phyloP scores from a whole-genome alignment of 208 protist species.

The Leishmania martiniquensis region DNA sequence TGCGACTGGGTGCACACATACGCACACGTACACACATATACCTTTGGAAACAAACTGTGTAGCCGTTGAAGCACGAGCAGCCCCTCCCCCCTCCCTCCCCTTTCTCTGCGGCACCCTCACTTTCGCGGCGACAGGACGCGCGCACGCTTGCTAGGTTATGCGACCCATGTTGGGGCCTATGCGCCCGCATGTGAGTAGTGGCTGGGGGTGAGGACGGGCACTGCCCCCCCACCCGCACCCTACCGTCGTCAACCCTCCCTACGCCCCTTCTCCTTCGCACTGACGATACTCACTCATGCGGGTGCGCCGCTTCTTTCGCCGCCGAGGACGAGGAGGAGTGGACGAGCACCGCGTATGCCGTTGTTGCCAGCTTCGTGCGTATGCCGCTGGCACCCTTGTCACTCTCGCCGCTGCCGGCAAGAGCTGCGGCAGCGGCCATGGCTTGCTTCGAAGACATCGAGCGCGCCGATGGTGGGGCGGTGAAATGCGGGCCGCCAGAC shows the following conservation, averaged over 20 bases:
- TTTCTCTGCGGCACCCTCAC: not conserved
- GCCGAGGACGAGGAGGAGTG: conserved; percentile 3
- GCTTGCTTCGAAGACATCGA: conserved; percentile 8
- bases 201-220: too few relatives aligned
- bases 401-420: not conserved
- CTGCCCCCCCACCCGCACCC: not conserved
- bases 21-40: not conserved
- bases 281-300: not conserved
- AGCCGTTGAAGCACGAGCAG: not conserved
- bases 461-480: not conserved
- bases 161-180: not conserved
- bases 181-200: not conserved
- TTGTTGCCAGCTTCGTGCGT: conserved; percentile 2
- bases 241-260: not conserved
- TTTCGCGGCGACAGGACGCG: not conserved
- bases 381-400: not conserved
- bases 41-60: not conserved
- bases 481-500: not conserved
- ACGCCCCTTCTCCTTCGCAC: too few relatives aligned
- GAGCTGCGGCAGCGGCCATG: not conserved
- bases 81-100: not conserved
- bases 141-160: not conserved
- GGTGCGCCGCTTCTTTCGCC: conserved; percentile 22
- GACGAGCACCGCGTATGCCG: conserved; percentile 16
- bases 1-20: not conserved